Evolutionary conservation across 179 eudicot genomes (phyloP).

Genomic region (Beta lomatogona): DNA sequence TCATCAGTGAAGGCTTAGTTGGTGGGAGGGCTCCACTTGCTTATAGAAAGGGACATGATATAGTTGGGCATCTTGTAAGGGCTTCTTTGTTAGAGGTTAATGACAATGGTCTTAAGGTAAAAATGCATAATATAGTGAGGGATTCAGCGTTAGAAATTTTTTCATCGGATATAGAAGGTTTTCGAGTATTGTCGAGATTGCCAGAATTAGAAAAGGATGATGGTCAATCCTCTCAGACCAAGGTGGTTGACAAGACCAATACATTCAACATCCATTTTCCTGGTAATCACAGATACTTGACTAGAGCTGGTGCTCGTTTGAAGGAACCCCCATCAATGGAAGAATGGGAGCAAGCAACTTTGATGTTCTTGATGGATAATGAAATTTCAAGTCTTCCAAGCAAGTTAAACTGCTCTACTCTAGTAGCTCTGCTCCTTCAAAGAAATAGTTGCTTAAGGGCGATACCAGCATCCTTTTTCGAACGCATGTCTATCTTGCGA

Average conservation of each 20-base stretch:
- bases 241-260: neutral
- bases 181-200: conserved; percentile 8
- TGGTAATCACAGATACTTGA: conserved; percentile 15
- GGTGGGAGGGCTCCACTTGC: conserved; percentile 17
- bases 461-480: conserved; percentile 35
- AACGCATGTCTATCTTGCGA: conserved; percentile 34
- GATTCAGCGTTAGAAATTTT: conserved; percentile 33
- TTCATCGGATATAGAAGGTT: conserved; percentile 26
- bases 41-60: conserved; percentile 27
- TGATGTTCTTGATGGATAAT: conserved; percentile 36
- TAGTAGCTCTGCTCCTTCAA: conserved; percentile 35
- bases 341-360: conserved; percentile 34
- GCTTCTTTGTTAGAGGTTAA: conserved; percentile 28
- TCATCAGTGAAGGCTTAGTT: conserved; percentile 35
- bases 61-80: conserved; percentile 20
- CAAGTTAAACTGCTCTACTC: conserved; percentile 22
- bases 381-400: conserved; percentile 28
- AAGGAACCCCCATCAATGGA: conserved; percentile 23
- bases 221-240: neutral
- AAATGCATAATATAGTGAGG: conserved; percentile 27
- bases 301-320: conserved; percentile 28
- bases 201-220: neutral
- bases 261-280: neutral
- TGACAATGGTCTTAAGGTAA: conserved; percentile 22
- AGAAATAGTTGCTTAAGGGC: conserved; percentile 33